A percentile compares a stretch with the other conserved stretches of the same genome.
phyloP scores from a whole-genome alignment of 768 basidiomycete species.

The Mycena latifolia region DNA sequence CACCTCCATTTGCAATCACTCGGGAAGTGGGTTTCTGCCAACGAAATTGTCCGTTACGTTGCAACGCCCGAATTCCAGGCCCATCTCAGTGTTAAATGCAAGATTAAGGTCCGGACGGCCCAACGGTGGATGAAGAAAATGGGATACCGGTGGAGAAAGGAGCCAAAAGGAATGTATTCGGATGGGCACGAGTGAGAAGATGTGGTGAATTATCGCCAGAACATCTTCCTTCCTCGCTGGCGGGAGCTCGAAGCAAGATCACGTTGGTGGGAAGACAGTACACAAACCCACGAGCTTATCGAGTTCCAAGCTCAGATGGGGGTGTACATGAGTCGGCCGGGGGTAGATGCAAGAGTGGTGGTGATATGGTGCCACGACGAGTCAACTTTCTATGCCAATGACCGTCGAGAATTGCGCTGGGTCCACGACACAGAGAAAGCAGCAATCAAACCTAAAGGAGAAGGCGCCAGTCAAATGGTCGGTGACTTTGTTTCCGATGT shows the following conservation, averaged over 20 bases:
- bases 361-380: not conserved
- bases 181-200: not conserved
- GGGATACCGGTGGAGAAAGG: conserved; percentile 14
- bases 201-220: conserved; percentile 28
- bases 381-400: conserved; percentile 30
- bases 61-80: conserved; percentile 21
- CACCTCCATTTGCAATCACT: conserved; percentile 33
- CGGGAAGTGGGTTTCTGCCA: conserved; percentile 34
- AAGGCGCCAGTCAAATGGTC: not conserved
- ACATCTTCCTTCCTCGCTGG: conserved; percentile 36
- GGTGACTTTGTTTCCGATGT: not conserved
- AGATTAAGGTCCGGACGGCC: conserved; percentile 27
- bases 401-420: conserved; percentile 37
- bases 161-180: too few species aligned
- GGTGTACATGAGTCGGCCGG: not conserved
- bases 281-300: not conserved
- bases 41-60: conserved; percentile 34
- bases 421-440: conserved; percentile 11
- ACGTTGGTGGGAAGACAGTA: not conserved
- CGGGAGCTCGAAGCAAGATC: not conserved
- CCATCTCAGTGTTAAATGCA: conserved; percentile 31
- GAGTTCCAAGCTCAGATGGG: not conserved
- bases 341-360: not conserved
- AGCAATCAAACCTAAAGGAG: not conserved
- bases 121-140: not conserved